These are phyloP conservation scores for Wickerhamomyces silvicola DNA, from an alignment of 805 yeast species.

Conservation along the genomic window DNA sequence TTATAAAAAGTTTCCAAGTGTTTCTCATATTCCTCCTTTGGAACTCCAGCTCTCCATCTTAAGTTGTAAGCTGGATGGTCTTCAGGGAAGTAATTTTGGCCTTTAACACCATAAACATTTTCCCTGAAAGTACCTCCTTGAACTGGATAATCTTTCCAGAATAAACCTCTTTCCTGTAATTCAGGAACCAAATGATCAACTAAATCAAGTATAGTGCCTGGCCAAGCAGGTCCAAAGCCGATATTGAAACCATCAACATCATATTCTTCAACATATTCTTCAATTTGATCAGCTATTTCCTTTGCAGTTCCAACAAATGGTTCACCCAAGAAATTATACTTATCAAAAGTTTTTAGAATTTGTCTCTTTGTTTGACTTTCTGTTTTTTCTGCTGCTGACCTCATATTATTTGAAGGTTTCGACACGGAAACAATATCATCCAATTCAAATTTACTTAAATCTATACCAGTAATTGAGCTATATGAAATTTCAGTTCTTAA, in stretches of 20 bases:
- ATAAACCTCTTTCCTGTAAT: slow-evolving; percentile 26
- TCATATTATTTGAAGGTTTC: slow-evolving; percentile 24
- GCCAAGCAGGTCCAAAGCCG: slow-evolving; percentile 29
- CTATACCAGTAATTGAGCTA: too few relatives aligned
- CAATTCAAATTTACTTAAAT: slow-evolving; percentile 21
- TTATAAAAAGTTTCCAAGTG: too few relatives aligned
- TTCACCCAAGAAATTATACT: too few relatives aligned
- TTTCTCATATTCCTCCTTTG: slow-evolving; percentile 3
- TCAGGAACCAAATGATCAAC: slow-evolving; percentile 30
- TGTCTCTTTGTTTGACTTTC: slow-evolving; percentile 6
- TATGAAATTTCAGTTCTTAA: slow-evolving; percentile 33
- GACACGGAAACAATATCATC: slow-evolving; percentile 29
- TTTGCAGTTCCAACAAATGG: slow-evolving; percentile 25
- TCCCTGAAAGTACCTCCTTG: slow-evolving; percentile 29
- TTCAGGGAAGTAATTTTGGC: slow-evolving; percentile 8
- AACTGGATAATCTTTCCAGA: slow-evolving; percentile 28
- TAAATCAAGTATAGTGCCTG: slow-evolving; percentile 31
- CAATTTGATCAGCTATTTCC: slow-evolving; percentile 29
- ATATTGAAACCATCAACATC: slow-evolving; percentile 38
- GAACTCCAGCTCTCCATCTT: slow-evolving; percentile 6
- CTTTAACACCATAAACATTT: slow-evolving; percentile 24
- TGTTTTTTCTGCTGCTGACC: slow-evolving; percentile 23
- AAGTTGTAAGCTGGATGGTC: slow-evolving; percentile 13
- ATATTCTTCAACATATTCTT: slow-evolving; percentile 31
- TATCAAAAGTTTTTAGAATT: slow-evolving; percentile 17